These are phyloP conservation scores for Trypanosoma avium DNA, from an alignment of 208 protist genomes.

Conservation along the genomic window DNA sequence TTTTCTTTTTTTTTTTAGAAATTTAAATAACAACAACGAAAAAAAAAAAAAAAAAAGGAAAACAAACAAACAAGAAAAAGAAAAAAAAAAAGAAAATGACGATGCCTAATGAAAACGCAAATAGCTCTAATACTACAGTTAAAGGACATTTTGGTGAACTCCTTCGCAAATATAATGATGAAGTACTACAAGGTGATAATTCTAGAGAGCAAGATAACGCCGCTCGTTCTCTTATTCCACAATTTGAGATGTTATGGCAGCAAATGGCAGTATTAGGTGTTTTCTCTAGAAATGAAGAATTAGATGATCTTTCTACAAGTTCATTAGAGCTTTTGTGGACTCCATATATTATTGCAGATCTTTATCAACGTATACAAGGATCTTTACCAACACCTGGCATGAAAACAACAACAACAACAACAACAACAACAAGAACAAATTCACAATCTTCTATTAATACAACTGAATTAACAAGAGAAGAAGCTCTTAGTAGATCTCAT, in stretches of 20 bases:
- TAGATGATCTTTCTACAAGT: conserved; percentile 83
- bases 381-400: conserved; percentile 20
- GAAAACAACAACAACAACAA: background rate
- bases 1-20: conserved; percentile 3
- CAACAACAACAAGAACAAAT: background rate
- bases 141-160: conserved; percentile 64
- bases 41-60: background rate
- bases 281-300: conserved; percentile 78
- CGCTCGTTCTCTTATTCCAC: conserved; percentile 44
- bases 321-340: conserved; percentile 82
- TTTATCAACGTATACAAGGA: conserved; percentile 78
- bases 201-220: conserved; percentile 18
- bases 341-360: conserved; percentile 79
- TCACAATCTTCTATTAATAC: background rate
- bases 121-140: conserved; percentile 36
- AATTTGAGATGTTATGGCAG: conserved; percentile 73
- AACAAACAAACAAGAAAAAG: background rate
- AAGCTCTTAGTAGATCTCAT: conserved; percentile 62
- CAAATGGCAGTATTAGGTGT: conserved; percentile 51
- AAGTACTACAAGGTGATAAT: conserved; percentile 3
- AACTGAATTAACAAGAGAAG: conserved; percentile 47
- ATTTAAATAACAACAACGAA: background rate
- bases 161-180: conserved; percentile 40
- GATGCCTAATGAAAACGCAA: background rate
- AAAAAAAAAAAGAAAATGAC: background rate